These are phyloP conservation scores for Pseudonitzschia pungens DNA, from an alignment of 108 stramenopile species.

Conservation along the genomic window DNA sequence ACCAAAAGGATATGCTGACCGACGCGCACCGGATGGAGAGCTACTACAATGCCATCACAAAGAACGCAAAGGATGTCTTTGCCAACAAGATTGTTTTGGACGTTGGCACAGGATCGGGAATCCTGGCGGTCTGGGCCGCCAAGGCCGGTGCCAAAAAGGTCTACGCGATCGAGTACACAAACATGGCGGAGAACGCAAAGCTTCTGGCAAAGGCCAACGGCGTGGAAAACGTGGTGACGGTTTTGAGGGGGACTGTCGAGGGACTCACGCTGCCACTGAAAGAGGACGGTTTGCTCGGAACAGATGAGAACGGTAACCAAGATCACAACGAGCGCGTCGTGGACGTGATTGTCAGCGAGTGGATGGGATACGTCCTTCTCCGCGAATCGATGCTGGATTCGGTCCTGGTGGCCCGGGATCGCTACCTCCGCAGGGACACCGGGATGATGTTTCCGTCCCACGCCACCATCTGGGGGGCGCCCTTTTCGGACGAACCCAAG, in stretches of 20 bases:
- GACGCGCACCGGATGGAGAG: conserved; percentile 98
- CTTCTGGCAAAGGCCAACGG: conserved; percentile 88
- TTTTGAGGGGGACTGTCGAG: conserved; percentile 90
- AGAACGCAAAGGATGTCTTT: conserved; percentile 77
- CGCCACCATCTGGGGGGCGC: conserved; percentile 90
- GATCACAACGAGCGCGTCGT: conserved; percentile 63
- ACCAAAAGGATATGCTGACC: conserved; percentile 98
- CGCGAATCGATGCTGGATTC: conserved; percentile 97
- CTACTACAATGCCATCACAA: conserved; percentile 93
- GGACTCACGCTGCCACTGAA: conserved; percentile 72
- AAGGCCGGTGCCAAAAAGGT: conserved; percentile 96
- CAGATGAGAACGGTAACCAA: conserved; percentile 39
- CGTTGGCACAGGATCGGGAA: conserved; percentile 95
- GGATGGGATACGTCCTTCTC: conserved; percentile 99
- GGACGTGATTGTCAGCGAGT: conserved; percentile 96
- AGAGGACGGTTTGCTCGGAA: conserved; percentile 38
- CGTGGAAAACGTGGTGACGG: conserved; percentile 90
- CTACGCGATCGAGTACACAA: conserved; percentile 94
- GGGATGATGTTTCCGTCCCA: conserved; percentile 96
- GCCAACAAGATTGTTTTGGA: conserved; percentile 97
- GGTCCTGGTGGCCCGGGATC: conserved; percentile 88
- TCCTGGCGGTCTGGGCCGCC: conserved; percentile 95
- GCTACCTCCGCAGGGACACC: conserved; percentile 77
- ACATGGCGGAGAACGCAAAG: conserved; percentile 94
- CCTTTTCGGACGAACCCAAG: conserved; percentile 89